Evolutionary conservation across 1,284 basidiomycete species (phyloP).

Genomic region (Microbotryomycetes sp.): DNA sequence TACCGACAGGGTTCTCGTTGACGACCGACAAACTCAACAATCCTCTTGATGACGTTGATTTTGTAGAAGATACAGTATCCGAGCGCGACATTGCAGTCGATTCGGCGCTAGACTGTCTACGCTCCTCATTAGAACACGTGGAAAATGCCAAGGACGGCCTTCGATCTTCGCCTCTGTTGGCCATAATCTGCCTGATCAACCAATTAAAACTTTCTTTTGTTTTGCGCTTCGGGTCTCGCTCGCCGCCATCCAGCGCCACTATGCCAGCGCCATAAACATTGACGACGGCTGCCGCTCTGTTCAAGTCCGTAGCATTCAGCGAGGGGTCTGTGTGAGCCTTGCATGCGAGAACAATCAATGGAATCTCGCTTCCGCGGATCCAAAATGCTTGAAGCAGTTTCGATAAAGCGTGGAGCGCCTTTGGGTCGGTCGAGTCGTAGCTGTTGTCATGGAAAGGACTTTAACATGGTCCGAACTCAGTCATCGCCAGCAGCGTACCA

Average conservation of each 20-base stretch:
- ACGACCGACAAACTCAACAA: background rate
- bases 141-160: background rate
- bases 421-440: slow-evolving; percentile 35
- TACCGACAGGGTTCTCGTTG: background rate
- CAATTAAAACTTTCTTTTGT: slow-evolving; percentile 36
- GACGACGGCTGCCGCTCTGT: slow-evolving; percentile 32
- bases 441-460: slow-evolving; percentile 2
- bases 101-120: background rate
- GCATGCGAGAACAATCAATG: slow-evolving; percentile 37
- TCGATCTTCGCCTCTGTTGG: slow-evolving; percentile 29
- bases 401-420: slow-evolving; percentile 25
- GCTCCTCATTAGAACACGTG: background rate
- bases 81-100: background rate
- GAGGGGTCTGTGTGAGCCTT: slow-evolving; percentile 29
- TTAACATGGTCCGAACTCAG: too few relatives aligned
- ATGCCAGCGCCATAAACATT: slow-evolving; percentile 37
- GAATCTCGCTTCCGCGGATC: slow-evolving; percentile 33
- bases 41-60: background rate
- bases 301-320: slow-evolving; percentile 25
- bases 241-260: slow-evolving; percentile 37
- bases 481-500: slow-evolving; percentile 36
- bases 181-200: slow-evolving; percentile 34
- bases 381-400: slow-evolving; percentile 36
- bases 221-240: slow-evolving; percentile 34
- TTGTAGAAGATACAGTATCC: background rate